Base-by-base conservation (phyloP, 345 rosid species). In the Brassica cretica region DNA sequence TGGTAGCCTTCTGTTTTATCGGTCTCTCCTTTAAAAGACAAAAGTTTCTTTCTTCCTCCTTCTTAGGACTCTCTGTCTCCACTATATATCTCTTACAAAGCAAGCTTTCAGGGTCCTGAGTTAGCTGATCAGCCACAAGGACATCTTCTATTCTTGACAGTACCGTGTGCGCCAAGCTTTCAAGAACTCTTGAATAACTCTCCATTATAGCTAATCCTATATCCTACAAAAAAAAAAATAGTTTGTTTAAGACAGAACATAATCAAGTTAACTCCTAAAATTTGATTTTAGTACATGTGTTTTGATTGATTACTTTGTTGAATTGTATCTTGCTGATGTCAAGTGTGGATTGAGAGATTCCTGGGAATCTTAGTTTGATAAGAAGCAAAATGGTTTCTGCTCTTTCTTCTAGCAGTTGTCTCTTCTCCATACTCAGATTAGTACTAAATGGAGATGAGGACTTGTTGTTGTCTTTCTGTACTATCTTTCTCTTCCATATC, bases 401-500 rank as follows among this genome's bases (percentile, higher is more conserved):
- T 85, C 97, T 85, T 78, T 91, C 98, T 80, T 91, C 97, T 29
- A 91, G 86, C 8, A 77, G 84, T 73, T 93, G 93, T 86, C 95
- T 87, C 84, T 91, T 93, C 79, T 91, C 97, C 69, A 88, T 56
- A 80, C 95, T 89, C 27, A 93, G 85, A 16, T 87, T 89, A 0
- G 94, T 86, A 71, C 91, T 85, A 96, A 96, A 93, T 14, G 88
- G 58, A 18, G 98, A 89, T 74, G 68, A 25, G 5, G 68, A 41
- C 46, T 91, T 93, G 61, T 82, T 75, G 24, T 91, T 75, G 29
- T 93, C 97, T 78, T 89, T 93, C 69, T 85, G 90, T 71, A 71
- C 85, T 86, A 91, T 90, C 76, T 93, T 93, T 81, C 97, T 87
- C 80, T 74, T 86, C 98, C 98, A 93, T 73, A 93, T 93, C 73